Percentiles rank a stretch among this genome's conserved stretches.
phyloP scores from a whole-genome alignment of 2,329 filamentous ascomycete genomes.

The Orbilia quercus region DNA sequence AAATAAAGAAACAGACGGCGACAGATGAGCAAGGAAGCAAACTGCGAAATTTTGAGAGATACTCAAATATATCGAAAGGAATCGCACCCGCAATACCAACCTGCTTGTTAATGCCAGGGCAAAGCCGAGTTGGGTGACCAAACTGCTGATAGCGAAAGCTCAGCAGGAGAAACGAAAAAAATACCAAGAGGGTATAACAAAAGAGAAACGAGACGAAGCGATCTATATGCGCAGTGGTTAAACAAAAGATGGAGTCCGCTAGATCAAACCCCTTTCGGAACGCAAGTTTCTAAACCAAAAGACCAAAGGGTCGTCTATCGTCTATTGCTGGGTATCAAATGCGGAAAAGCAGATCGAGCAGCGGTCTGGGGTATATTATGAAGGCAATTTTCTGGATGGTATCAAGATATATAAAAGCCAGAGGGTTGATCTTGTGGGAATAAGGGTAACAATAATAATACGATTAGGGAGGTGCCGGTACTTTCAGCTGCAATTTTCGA shows the following conservation, averaged over 20 bases:
- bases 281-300: conserved; percentile 14
- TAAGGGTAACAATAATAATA: conserved; percentile 15
- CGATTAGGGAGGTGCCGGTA: conserved; percentile 32
- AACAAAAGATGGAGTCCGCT: background rate
- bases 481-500: conserved; percentile 30
- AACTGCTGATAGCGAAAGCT: conserved; percentile 7
- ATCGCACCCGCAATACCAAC: conserved; percentile 53
- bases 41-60: conserved; percentile 7
- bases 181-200: background rate
- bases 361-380: conserved; percentile 9
- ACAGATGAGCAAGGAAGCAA: conserved; percentile 21
- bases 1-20: conserved; percentile 7
- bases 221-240: conserved; percentile 12
- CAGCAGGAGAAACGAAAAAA: conserved; percentile 9
- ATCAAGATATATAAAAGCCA: conserved; percentile 27
- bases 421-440: conserved; percentile 8
- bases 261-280: conserved; percentile 9
- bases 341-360: conserved; percentile 18
- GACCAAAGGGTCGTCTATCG: conserved; percentile 39
- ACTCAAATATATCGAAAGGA: conserved; percentile 22
- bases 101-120: conserved; percentile 44
- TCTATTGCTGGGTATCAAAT: conserved; percentile 55
- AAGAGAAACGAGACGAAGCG: conserved; percentile 27
- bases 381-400: conserved; percentile 7
- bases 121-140: conserved; percentile 1